Base-by-base conservation (phyloP, 1,139 yeast genomes). In the Casaregolazyma lundiana region DNA sequence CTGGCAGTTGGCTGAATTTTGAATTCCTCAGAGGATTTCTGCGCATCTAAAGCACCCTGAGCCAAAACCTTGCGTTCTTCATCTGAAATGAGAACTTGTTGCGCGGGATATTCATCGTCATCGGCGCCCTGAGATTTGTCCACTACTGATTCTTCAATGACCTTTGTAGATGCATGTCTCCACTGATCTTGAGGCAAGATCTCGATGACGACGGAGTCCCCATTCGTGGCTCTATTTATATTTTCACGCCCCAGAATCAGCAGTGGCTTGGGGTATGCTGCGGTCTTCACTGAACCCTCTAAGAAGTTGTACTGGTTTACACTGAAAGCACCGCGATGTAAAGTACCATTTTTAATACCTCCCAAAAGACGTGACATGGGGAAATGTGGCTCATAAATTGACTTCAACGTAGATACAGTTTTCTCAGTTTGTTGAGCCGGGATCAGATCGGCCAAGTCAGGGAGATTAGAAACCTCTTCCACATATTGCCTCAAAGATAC, bases 201-300 rank as follows among this genome's bases (percentile, higher is more conserved):
- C 66, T 94, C 97, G 4, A 94, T 89, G 44, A 89, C 86, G 13
- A 94, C 97, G 17, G 81, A 78, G 61, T 94, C 99, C 30, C 96
- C 90, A 58, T 87, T 87, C 67, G 92, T 89, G 0, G 94, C 87
- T 63, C 99, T 79, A 64, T 94, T 94, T 56, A 92, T 70, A 62
- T 83, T 81, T 58, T 85, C 87, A 41, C 92, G 76, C 0, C 98
- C 99, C 16, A 84, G 68, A 35, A 94, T 72, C 36, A 90, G 71
- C 43, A 94, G 73, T 1, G 97, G 97, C 60, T 83, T 84, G 43
- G 87, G 82, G 61, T 88, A 84, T 1, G 86, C 79, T 1, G 83
- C 72, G 1, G 86, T 78, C 46, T 79, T 77, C 4, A 94, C 84
- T 0, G 86, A 77, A 45, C 96, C 98, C 67, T 94, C 96, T 50